Evolutionary conservation across 352 stramenopile species (phyloP).

Genomic region (Globisporangium viniferum): DNA sequence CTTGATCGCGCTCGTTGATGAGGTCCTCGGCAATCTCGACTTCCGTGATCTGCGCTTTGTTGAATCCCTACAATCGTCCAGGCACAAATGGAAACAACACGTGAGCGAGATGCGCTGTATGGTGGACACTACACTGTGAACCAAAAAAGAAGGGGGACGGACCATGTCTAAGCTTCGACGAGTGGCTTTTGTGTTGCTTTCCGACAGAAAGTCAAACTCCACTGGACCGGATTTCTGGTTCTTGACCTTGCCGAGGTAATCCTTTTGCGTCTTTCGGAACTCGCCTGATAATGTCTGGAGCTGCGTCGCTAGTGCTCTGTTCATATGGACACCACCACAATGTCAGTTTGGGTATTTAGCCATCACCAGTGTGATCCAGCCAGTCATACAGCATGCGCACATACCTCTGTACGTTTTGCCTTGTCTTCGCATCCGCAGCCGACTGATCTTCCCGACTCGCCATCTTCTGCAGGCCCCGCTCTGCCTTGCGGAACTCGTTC

Average conservation of each 20-base stretch:
- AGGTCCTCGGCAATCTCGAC: conserved; percentile 95
- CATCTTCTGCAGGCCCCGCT: conserved; percentile 77
- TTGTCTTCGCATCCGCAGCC: conserved; percentile 76
- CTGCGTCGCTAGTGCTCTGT: conserved; percentile 91
- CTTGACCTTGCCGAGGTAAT: conserved; percentile 96
- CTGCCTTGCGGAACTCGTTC: conserved; percentile 74
- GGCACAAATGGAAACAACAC: conserved; percentile 12
- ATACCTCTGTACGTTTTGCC: conserved; percentile 81
- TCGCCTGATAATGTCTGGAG: conserved; percentile 95
- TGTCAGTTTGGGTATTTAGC: not conserved
- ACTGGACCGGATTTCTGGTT: conserved; percentile 95
- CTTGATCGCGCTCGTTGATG: conserved; percentile 94
- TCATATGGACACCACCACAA: not conserved
- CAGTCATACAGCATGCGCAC: not conserved
- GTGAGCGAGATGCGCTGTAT: conserved; percentile 15
- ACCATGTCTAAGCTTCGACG: conserved; percentile 57
- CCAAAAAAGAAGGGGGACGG: not conserved
- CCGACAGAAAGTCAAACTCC: conserved; percentile 89
- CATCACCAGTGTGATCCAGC: not conserved
- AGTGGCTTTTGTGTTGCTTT: conserved; percentile 61
- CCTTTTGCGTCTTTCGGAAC: conserved; percentile 98
- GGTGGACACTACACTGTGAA: not conserved
- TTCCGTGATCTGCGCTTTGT: conserved; percentile 92
- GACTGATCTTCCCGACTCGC: conserved; percentile 68
- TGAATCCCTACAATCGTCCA: conserved; percentile 79